Percentiles rank a stretch among this genome's conserved stretches.
These are phyloP conservation scores for Moesziomyces sp. DNA, from an alignment of 1,284 basidiomycete species.

Conservation along the genomic window DNA sequence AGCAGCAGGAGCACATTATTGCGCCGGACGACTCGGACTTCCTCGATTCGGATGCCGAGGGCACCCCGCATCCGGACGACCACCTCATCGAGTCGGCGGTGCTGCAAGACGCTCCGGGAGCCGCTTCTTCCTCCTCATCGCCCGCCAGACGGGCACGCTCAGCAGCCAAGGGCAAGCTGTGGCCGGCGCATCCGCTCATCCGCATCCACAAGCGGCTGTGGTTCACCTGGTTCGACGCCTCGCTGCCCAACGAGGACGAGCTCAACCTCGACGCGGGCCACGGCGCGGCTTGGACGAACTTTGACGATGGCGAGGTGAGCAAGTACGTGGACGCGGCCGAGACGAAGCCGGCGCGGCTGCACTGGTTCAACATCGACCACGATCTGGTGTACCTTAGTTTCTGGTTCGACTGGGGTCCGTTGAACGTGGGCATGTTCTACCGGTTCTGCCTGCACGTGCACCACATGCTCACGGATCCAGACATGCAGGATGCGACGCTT, in stretches of 20 bases:
- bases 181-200: conserved; percentile 53
- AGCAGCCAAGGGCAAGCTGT: conserved; percentile 8
- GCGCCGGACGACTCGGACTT: conserved; percentile 62
- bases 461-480: conserved; percentile 55
- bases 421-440: conserved; percentile 67
- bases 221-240: conserved; percentile 54
- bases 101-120: conserved; percentile 13
- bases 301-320: conserved; percentile 23
- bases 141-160: not conserved
- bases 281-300: conserved; percentile 19
- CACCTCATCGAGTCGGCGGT: conserved; percentile 33
- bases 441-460: conserved; percentile 88
- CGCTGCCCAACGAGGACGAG: conserved; percentile 31
- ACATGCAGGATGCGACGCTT: conserved; percentile 75
- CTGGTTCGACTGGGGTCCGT: conserved; percentile 76
- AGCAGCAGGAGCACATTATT: conserved; percentile 30
- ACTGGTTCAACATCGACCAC: conserved; percentile 77
- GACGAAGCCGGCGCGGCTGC: conserved; percentile 39
- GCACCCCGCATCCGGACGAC: conserved; percentile 17
- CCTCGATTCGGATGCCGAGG: conserved; percentile 53
- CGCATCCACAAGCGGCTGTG: conserved; percentile 58
- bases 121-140: conserved; percentile 2
- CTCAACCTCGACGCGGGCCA: conserved; percentile 41
- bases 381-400: conserved; percentile 92
- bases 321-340: conserved; percentile 31